Base-by-base conservation (phyloP, 345 rosid species). In the Trapa incisa region DNA sequence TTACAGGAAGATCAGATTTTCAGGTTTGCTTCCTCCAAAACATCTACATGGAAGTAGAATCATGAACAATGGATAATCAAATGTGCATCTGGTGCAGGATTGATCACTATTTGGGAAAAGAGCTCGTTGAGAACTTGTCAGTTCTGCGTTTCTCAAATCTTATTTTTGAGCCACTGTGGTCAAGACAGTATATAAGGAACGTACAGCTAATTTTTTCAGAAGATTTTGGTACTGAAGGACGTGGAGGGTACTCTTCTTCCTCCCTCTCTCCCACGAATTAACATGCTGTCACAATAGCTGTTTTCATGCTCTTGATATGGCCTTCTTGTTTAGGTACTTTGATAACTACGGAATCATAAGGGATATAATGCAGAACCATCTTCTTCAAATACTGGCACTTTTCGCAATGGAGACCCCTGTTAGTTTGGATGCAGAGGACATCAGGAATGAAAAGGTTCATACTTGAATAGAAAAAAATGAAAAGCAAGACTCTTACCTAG, bases 351-450 rank as follows among this genome's bases (percentile, higher is more conserved):
- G 99, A 37, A 91, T 91, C 70, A 87, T 94, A 70, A 82, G 99
- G 80, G 99, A 94, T 68, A 94, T 94, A 76, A 94, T 94, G 97
- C 99, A 94, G 80, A 94, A 94, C 72, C 99, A 94, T 84, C 83
- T 94, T 72, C 99, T 94, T 80, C 99, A 94, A 80, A 94, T 94
- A 63, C 84, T 94, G 50, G 96, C 99, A 15, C 91, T 94, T 70
- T 94, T 91, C 79, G 99, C 99, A 61, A 94, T 94, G 99, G 99
- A 94, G 81, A 89, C 99, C 9, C 99, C 99, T 14, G 99, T 94
- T 67, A 94, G 96, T 78, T 79, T 94, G 82, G 99, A 89, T 76
- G 99, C 96, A 37, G 99, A 94, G 79, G 99, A 94, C 74, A 87
- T 89, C 75, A 82, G 99, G 81, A 94, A 94, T 17, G 97, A 91